Evolutionary conservation across 192 early-diverging fungal species (phyloP).

Genomic region (Diversispora epigaea): DNA sequence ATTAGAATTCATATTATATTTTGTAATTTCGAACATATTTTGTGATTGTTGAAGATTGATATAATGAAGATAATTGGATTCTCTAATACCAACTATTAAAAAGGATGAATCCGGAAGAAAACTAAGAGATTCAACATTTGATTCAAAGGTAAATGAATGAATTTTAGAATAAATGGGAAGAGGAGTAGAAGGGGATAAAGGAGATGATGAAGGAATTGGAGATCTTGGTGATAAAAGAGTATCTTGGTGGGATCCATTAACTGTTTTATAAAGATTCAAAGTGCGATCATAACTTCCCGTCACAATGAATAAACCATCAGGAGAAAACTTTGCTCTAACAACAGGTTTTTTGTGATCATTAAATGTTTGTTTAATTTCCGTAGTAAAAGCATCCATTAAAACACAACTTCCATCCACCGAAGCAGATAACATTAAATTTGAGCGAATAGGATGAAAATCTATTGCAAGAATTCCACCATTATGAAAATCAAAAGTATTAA

Average conservation of each 20-base stretch:
- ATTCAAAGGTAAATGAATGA: slow-evolving; percentile 47
- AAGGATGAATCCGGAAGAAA: slow-evolving; percentile 45
- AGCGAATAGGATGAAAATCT: slow-evolving; percentile 60
- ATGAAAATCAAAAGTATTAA: slow-evolving; percentile 49
- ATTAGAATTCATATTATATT: slow-evolving; percentile 75
- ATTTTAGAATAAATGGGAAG: slow-evolving; percentile 25
- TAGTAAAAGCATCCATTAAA: slow-evolving; percentile 45
- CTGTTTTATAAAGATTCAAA: slow-evolving; percentile 58
- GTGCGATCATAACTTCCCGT: slow-evolving; percentile 73
- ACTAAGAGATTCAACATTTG: slow-evolving; percentile 67
- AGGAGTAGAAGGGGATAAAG: background rate
- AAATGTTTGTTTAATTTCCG: slow-evolving; percentile 55
- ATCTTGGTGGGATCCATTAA: background rate
- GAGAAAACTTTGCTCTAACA: slow-evolving; percentile 58
- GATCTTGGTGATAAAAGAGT: slow-evolving; percentile 33
- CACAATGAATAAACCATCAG: slow-evolving; percentile 55
- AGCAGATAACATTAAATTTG: slow-evolving; percentile 50
- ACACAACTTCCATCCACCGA: slow-evolving; percentile 54
- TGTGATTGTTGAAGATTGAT: slow-evolving; percentile 47
- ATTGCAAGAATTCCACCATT: slow-evolving; percentile 61
- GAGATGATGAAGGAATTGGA: slow-evolving; percentile 36
- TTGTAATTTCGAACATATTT: slow-evolving; percentile 8
- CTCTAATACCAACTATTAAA: slow-evolving; percentile 63
- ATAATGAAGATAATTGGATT: slow-evolving; percentile 74
- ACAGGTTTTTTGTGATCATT: slow-evolving; percentile 75